Conservation (phyloP, 2,329 filamentous ascomycete genomes). For the Microsporum audouinii region DNA sequence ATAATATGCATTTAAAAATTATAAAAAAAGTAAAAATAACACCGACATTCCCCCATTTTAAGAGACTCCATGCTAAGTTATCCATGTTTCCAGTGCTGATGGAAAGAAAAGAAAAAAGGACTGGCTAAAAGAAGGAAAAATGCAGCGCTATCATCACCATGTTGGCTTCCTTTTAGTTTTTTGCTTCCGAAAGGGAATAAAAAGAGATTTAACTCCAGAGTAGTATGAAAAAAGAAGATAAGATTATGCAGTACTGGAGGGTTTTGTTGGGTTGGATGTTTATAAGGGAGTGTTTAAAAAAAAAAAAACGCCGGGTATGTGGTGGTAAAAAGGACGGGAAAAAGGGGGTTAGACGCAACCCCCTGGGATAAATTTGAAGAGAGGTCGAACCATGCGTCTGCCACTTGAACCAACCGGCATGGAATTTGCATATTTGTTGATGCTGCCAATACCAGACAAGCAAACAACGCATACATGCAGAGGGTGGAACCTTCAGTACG, state of each 20-base stretch:
- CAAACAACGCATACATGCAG: slow-evolving; percentile 1
- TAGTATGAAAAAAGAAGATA: neutral
- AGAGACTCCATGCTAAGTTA: neutral
- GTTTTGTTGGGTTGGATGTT: neutral
- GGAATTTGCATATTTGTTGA: neutral
- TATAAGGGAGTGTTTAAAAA: neutral
- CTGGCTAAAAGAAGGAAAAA: neutral
- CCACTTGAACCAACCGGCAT: neutral
- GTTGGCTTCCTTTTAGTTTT: slow-evolving; percentile 1
- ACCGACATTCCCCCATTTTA: neutral
- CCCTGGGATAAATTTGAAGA: neutral
- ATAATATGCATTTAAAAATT: neutral
- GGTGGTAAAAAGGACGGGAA: neutral
- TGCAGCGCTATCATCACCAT: slow-evolving; percentile 1
- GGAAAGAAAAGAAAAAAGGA: neutral
- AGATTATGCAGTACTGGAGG: neutral
- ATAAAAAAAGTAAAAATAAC: neutral
- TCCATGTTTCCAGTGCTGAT: neutral
- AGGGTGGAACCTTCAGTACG: neutral
- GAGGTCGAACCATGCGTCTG: neutral
- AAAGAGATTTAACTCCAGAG: neutral
- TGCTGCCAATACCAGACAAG: neutral
- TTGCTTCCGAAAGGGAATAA: neutral
- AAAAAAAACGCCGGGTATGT: neutral
- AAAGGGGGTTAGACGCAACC: neutral